Evolutionary conservation across 176 grass and related monocot genomes (phyloP), one percentile per base, ranked within the genome.

Genomic region (Pharus latifolius): DNA sequence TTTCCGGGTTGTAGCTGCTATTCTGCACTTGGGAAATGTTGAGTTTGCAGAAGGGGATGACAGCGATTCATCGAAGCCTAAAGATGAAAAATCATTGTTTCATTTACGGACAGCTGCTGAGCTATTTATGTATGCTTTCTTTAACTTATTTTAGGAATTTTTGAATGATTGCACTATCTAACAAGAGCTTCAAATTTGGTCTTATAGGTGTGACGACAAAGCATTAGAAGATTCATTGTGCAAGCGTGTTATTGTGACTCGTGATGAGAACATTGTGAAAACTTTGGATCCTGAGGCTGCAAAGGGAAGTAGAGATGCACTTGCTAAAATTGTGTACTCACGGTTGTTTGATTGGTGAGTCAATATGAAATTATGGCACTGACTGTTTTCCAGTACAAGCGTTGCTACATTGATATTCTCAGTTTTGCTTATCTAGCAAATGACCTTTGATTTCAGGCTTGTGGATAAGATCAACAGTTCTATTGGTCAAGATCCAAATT

Each of bases 401-500:
- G 40, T 7, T 63, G 54, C 38, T 55, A 64, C 44, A 68, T 82
- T 58, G 30, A 8, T 75, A 59, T 63, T 47, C 55, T 67, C 30
- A 33, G 17, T 70, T 83, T 69, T 51, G 22, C 64, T 75, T n/a
- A 70, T 49, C 43, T 80, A 56, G 13, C 18, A 49, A 65, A 29
- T 76, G 74, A 31, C 53, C 22, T 78, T 83, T 79, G 60, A 70
- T 85, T 70, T 37, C 78, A 99, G 95, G 95, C 87, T 99, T 63
- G 95, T 94, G 59, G 81, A 83, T 77, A 99, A 91, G 76, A 99
- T 99, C 78, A 99, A 99, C 79, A 76, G 56, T 48, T 94, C 95
- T 59, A 99, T 99, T 69, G 95, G 95, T 35, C 95, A 99, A 94
- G 95, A 99, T 86, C 90, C 87, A 16, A 54, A 93, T 79, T 94